Base-by-base conservation (phyloP, 176 grass and related monocot genomes). In the Oryza longistaminata region DNA sequence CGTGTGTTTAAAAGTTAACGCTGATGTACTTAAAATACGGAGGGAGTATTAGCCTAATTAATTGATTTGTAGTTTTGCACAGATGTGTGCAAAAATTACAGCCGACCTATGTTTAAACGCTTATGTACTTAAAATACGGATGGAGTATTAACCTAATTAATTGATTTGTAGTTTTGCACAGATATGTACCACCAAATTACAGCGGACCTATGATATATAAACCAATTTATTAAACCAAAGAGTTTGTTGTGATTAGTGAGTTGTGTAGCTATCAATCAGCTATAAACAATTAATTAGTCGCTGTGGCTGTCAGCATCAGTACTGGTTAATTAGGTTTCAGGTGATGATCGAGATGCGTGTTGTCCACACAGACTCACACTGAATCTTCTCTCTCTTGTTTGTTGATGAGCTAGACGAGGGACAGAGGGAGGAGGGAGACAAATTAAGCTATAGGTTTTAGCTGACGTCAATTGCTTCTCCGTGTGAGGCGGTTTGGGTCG, bases 391-490 rank as follows among this genome's bases (percentile, higher is more conserved):
- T 62, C 21, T 24, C 58, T 22, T 22, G 55, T 60, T 60, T 60
- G 55, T 22, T 60, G 6, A 62, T 24, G 58, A 62, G 29, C 29
- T 31, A 31, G 53, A 58, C 3, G 58, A 62, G 21, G 6, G 39
- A 40, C 39, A 6, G 45, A 48, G 12, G 40, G 3, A 27, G 14
- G 31, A 24, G 50, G 58, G 35, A 11, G 60, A 78, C 22, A 17
- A 17, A 33, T 27, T 27, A 34, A 35, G 48, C 42, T 14, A n/a
- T 31, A 31, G 29, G 26, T 21, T 62, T 69, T 31, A 64, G 52
- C 81, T 74, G 74, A 64, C 58, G 70, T 83, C 24, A 3, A 48
- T 66, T 75, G 82, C 60, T 67, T 83, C 70, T 64, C 60, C 40
- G 40, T 25, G 58, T 25, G 43, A 21, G 19, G 81, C 10, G 0